Conservation (phyloP, 768 basidiomycete species). For the Sporobolomyces phaffii region DNA sequence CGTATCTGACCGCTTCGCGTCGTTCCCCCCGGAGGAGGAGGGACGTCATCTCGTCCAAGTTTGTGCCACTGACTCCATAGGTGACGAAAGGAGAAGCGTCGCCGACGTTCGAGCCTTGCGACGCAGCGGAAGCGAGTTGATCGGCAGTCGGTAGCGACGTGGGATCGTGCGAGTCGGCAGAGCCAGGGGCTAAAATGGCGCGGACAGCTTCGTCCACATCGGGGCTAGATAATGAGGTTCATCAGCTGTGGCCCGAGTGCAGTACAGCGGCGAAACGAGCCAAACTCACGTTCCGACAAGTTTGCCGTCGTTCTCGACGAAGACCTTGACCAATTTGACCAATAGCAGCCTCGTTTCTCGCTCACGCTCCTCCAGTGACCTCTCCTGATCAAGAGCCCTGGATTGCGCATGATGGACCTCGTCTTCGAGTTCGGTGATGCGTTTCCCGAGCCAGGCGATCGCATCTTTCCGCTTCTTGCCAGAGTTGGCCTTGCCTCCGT, state of each 20-base stretch:
- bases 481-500: conserved; percentile 53
- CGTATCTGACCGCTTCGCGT: conserved; percentile 76
- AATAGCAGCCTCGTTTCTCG: conserved; percentile 58
- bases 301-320: conserved; percentile 85
- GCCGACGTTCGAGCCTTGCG: neutral
- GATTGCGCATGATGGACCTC: conserved; percentile 62
- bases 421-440: conserved; percentile 68
- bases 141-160: conserved; percentile 33
- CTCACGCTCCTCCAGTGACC: neutral
- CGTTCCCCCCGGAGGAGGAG: conserved; percentile 78
- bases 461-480: conserved; percentile 83
- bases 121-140: conserved; percentile 30
- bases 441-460: conserved; percentile 66
- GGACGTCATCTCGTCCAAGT: conserved; percentile 70
- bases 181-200: conserved; percentile 59
- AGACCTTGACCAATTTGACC: conserved; percentile 64
- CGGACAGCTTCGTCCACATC: conserved; percentile 70
- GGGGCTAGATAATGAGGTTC: conserved; percentile 54
- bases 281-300: conserved; percentile 81
- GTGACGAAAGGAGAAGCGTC: conserved; percentile 51
- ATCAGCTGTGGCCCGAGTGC: too few relatives aligned
- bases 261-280: too few relatives aligned
- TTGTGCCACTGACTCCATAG: conserved; percentile 57
- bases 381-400: neutral
- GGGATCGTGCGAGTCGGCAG: neutral